These are phyloP conservation scores for Rhizophora mangle DNA, from an alignment of 345 rosid genomes.

Conservation along the genomic window DNA sequence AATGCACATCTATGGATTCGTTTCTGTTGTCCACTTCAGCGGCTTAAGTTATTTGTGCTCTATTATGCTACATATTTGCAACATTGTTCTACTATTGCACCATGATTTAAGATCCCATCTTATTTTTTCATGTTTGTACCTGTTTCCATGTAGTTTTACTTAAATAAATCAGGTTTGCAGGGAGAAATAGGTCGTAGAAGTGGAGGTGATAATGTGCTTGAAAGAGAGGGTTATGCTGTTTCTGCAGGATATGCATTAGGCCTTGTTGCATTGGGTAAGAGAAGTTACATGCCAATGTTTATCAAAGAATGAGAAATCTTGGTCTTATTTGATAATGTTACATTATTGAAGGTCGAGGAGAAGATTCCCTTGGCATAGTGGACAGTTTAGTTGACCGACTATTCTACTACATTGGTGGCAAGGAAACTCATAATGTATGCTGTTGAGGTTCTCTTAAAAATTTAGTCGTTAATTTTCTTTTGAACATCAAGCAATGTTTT, in stretches of 20 bases:
- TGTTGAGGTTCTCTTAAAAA: constrained; percentile 21
- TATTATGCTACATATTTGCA: constrained; percentile 10
- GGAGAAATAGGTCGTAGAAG: constrained; percentile 96
- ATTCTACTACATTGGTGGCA: constrained; percentile 85
- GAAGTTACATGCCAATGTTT: constrained; percentile 14
- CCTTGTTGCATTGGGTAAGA: constrained; percentile 90
- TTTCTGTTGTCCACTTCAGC: constrained; percentile 4
- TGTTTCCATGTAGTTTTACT: constrained; percentile 18
- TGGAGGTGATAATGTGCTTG: constrained; percentile 98
- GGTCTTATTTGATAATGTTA: constrained; percentile 4
- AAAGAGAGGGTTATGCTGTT: constrained; percentile 98
- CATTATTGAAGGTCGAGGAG: constrained; percentile 78
- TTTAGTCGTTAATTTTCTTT: constrained; percentile 6
- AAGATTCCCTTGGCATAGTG: constrained; percentile 66
- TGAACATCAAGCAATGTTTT: constrained; percentile 15
- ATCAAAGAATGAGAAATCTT: background rate
- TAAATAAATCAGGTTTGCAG: constrained; percentile 36
- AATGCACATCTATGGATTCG: background rate
- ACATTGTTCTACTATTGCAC: constrained; percentile 8
- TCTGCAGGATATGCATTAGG: constrained; percentile 98
- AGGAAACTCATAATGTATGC: constrained; percentile 62
- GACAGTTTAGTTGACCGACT: constrained; percentile 72
- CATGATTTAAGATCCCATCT: background rate
- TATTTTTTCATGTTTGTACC: background rate
- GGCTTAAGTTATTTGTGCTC: background rate